Conservation (phyloP, 2,329 filamentous ascomycete species). For the Geoglossum cookeanum region DNA sequence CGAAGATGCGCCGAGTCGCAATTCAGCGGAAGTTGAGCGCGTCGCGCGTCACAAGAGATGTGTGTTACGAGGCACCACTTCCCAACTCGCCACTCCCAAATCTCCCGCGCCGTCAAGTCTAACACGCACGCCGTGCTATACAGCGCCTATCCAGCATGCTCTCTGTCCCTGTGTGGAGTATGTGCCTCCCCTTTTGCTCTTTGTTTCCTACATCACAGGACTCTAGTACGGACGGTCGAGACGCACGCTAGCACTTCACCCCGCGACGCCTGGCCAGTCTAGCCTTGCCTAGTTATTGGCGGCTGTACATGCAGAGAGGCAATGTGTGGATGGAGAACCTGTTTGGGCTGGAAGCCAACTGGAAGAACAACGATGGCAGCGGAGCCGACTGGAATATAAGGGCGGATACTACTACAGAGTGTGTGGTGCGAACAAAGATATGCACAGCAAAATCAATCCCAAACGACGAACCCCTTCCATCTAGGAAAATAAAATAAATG, state of each 20-base stretch:
- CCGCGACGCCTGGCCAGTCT: neutral
- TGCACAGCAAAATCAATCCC: conserved; percentile 2
- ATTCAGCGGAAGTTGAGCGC: neutral
- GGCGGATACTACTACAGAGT: neutral
- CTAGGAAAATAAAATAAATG: neutral
- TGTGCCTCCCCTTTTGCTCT: no score
- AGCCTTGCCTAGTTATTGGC: neutral
- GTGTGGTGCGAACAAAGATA: neutral
- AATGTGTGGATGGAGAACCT: no score
- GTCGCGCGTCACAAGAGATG: neutral
- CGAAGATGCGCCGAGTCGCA: neutral
- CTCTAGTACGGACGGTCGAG: neutral
- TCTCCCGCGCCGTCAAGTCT: neutral
- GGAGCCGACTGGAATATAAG: neutral
- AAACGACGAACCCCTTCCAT: neutral
- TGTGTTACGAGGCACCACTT: neutral
- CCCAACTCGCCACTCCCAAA: neutral
- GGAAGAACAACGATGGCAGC: neutral
- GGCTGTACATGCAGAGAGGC: neutral
- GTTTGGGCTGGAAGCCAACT: neutral
- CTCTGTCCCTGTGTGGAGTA: no score
- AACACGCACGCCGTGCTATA: no score
- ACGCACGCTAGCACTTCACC: neutral
- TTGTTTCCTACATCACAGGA: neutral
- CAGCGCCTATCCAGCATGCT: no score